Percentiles rank a stretch among this genome's conserved stretches.
Evolutionary conservation across 129 eudicot species (phyloP).

Genomic region (Cynara cardunculus): DNA sequence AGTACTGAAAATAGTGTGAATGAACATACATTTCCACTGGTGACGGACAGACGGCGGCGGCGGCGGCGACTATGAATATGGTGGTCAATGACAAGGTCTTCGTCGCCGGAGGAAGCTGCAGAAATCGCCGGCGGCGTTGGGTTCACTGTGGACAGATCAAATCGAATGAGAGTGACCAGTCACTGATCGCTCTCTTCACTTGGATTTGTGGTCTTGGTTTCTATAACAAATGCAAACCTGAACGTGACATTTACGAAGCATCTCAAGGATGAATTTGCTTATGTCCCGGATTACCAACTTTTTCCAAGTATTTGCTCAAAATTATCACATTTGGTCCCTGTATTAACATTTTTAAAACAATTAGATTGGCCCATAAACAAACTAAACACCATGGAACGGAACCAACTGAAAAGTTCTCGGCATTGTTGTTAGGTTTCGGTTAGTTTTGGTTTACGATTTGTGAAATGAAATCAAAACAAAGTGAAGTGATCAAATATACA

Average conservation of each 20-base stretch:
- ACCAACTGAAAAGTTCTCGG: background rate
- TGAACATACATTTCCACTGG: conserved; percentile 15
- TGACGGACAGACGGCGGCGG: conserved; percentile 7
- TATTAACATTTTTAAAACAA: background rate
- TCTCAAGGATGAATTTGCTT: background rate
- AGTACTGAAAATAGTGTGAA: conserved; percentile 6
- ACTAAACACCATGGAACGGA: background rate
- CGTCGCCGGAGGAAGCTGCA: conserved; percentile 14
- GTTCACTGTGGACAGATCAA: conserved; percentile 5
- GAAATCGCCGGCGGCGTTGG: conserved; percentile 8
- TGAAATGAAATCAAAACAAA: background rate
- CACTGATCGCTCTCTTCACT: background rate
- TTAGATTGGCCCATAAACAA: background rate
- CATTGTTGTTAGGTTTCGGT: background rate
- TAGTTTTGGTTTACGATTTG: background rate
- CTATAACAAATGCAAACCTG: background rate
- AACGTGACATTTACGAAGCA: background rate
- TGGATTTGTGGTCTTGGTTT: conserved; percentile 14
- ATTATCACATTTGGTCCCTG: background rate
- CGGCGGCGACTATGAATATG: conserved; percentile 13
- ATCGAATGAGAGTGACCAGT: conserved; percentile 15
- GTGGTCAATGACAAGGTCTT: conserved; percentile 14
- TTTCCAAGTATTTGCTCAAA: background rate
- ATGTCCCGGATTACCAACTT: background rate
- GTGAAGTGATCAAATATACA: background rate